phyloP scores from a whole-genome alignment of 2,329 filamentous ascomycete genomes.

The Pseudocercospora musae region DNA sequence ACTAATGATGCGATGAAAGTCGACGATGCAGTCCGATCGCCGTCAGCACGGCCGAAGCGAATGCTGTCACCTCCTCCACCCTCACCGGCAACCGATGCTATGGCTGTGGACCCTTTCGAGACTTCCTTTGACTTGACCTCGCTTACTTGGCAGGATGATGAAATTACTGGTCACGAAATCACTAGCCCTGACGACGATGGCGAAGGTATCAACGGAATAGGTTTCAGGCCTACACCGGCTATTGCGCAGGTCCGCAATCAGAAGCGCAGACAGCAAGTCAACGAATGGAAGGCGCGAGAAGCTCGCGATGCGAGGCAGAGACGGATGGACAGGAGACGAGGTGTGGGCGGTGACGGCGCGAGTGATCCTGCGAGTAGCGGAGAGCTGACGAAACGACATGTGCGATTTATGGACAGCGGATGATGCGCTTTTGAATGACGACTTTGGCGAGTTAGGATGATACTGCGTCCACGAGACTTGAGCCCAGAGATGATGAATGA shows the following conservation, averaged over 20 bases:
- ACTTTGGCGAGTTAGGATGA: neutral
- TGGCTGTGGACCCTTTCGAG: neutral
- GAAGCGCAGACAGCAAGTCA: constrained; percentile 56
- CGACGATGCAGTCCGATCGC: neutral
- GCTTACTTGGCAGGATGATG: constrained; percentile 57
- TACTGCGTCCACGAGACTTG: neutral
- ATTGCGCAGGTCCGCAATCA: constrained; percentile 56
- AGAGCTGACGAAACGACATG: neutral
- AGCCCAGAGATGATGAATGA: neutral
- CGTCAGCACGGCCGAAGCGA: constrained; percentile 14
- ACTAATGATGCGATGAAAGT: neutral
- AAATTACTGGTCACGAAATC: constrained; percentile 59
- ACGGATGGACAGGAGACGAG: constrained; percentile 50
- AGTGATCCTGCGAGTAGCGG: constrained; percentile 3
- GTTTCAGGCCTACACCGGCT: constrained; percentile 59
- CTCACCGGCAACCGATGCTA: constrained; percentile 7
- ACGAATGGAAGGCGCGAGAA: constrained; percentile 59
- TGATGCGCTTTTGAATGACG: neutral
- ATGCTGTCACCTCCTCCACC: constrained; percentile 15
- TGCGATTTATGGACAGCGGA: neutral
- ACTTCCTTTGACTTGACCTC: constrained; percentile 14
- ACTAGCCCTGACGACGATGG: constrained; percentile 59
- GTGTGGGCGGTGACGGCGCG: constrained; percentile 3
- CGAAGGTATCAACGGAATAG: constrained; percentile 62
- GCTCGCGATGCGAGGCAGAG: constrained; percentile 57